These are phyloP conservation scores for Arthrocladium fulminans DNA, from an alignment of 2,329 filamentous ascomycete genomes.

Conservation along the genomic window DNA sequence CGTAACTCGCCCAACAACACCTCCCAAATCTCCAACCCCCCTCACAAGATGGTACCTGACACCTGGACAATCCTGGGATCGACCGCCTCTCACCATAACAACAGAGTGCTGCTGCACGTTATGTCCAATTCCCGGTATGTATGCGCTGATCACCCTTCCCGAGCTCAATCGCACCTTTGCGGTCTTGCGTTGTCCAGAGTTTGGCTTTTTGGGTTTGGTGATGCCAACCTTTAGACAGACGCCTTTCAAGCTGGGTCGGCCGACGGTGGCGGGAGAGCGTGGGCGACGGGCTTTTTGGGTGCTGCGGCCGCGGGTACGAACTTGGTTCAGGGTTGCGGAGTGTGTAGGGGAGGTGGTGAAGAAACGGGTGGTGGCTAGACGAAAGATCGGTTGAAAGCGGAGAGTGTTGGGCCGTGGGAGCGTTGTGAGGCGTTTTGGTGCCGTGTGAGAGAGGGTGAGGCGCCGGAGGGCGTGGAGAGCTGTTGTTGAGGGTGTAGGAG, in stretches of 20 bases:
- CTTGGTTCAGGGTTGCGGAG: constrained; percentile 63
- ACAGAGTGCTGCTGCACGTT: constrained; percentile 99
- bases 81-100: constrained; percentile 85
- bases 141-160: constrained; percentile 79
- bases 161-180: constrained; percentile 82
- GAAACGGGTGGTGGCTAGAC: constrained; percentile 28
- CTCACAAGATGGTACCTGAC: constrained; percentile 91
- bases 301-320: constrained; percentile 66
- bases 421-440: constrained; percentile 21
- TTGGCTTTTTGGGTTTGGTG: constrained; percentile 95
- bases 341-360: constrained; percentile 52
- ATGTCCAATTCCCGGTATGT: constrained; percentile 95
- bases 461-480: constrained; percentile 30
- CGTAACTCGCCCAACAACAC: constrained; percentile 74
- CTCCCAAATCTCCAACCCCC: constrained; percentile 86
- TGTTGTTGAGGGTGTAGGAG: constrained; percentile 28
- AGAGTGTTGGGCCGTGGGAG: too few relatives aligned
- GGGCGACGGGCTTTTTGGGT: constrained; percentile 74
- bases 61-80: constrained; percentile 95
- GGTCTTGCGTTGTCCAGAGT: constrained; percentile 93
- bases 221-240: constrained; percentile 92
- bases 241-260: constrained; percentile 79
- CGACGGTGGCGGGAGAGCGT: constrained; percentile 64
- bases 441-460: constrained; percentile 22
- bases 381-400: constrained; percentile 27